Percentiles rank a stretch among this genome's conserved stretches.
These are phyloP conservation scores for Erodium maritimum DNA, from an alignment of 345 rosid species.

Conservation along the genomic window DNA sequence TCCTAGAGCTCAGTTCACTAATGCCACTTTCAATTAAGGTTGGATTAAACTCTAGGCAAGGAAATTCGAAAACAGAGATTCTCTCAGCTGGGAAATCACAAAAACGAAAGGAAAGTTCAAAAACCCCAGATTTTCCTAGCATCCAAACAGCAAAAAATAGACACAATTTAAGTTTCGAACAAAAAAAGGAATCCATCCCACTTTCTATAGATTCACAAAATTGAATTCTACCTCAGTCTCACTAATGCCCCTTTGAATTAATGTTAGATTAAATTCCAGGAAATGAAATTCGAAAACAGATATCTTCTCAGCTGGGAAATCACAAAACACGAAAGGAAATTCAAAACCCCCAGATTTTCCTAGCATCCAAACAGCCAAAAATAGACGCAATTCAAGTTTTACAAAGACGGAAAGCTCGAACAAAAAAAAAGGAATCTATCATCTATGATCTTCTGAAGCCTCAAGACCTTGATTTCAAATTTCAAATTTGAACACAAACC, in stretches of 20 bases:
- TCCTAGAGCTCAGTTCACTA: not conserved
- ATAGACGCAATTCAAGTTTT: not conserved
- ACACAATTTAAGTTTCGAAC: not conserved
- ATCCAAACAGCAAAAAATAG: not conserved
- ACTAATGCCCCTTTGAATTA: too few species aligned
- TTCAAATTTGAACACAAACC: not conserved
- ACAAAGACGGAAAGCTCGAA: not conserved
- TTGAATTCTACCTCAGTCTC: not conserved
- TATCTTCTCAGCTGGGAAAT: not conserved
- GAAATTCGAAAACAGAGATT: not conserved
- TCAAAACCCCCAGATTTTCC: not conserved
- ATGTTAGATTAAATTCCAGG: too few species aligned
- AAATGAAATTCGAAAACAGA: not conserved
- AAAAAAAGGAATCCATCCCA: too few species aligned
- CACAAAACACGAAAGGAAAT: not conserved
- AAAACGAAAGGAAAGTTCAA: too few species aligned
- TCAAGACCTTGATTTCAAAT: conserved; percentile 50
- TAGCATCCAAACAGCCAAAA: not conserved
- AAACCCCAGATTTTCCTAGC: not conserved
- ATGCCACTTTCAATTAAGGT: not conserved
- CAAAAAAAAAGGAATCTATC: too few species aligned
- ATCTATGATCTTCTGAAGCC: conserved; percentile 65
- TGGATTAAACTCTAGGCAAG: not conserved
- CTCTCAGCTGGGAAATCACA: not conserved
- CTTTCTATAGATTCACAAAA: not conserved